These are phyloP conservation scores for Luffa acutangula DNA, from an alignment of 306 rosid genomes.

Conservation along the genomic window DNA sequence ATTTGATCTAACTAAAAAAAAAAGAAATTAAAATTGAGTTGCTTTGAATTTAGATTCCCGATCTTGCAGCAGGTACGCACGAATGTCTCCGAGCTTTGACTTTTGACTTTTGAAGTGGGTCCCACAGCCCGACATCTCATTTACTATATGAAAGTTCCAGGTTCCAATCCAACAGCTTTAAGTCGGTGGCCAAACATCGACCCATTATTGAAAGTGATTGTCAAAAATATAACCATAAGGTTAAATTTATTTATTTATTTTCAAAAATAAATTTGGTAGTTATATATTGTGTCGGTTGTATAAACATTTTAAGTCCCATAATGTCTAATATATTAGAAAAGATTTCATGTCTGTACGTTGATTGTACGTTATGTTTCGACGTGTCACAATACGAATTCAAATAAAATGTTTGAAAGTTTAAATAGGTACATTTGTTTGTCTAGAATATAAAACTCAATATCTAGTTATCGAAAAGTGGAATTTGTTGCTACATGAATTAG, in stretches of 20 bases:
- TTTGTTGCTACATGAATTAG: no score
- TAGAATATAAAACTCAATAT: no score
- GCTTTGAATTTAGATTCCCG: not conserved
- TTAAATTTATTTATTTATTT: no score
- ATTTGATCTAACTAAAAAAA: not conserved
- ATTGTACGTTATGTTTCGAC: not conserved
- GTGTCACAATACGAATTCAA: no score
- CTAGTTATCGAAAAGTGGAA: no score
- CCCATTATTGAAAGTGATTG: not conserved
- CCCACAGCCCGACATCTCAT: not conserved
- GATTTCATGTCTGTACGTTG: not conserved
- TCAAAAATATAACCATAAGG: not conserved
- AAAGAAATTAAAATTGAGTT: not conserved
- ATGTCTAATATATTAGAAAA: no score
- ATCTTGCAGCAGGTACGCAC: not conserved
- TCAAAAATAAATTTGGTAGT: no score
- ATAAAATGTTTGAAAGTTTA: no score
- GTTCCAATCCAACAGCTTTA: not conserved
- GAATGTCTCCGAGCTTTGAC: slow-evolving; percentile 2
- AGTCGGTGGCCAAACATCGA: not conserved
- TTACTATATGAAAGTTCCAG: not conserved
- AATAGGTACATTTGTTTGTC: no score
- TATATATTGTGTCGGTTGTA: no score
- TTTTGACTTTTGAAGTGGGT: not conserved
- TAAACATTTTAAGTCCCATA: no score